Conservation (phyloP, 352 stramenopile genomes). For the Phytophthora ohioensis region DNA sequence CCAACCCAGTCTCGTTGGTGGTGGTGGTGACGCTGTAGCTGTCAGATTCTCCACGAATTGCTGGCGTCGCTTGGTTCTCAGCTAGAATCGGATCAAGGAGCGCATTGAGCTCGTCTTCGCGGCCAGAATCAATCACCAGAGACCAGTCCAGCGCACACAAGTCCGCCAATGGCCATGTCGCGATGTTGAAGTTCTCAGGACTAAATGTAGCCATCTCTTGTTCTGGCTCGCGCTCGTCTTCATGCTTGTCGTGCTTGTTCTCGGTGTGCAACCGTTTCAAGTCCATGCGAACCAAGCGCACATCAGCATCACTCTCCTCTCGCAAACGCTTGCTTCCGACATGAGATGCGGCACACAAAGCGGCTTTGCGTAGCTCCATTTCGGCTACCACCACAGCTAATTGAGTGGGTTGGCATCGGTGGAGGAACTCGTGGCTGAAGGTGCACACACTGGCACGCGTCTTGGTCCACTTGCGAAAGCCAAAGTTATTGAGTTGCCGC, state of each 20-base stretch:
- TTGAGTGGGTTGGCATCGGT: conserved; percentile 49
- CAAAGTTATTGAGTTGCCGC: conserved; percentile 93
- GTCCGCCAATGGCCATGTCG: conserved; percentile 22
- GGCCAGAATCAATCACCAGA: conserved; percentile 30
- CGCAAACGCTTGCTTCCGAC: conserved; percentile 23
- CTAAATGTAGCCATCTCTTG: conserved; percentile 34
- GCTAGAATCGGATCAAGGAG: conserved; percentile 36
- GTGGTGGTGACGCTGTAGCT: not conserved
- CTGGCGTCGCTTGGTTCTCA: conserved; percentile 1
- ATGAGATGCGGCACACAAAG: conserved; percentile 28
- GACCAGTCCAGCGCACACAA: conserved; percentile 40
- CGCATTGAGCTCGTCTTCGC: conserved; percentile 36
- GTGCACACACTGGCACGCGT: conserved; percentile 68
- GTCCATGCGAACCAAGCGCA: conserved; percentile 13
- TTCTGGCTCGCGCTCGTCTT: conserved; percentile 31
- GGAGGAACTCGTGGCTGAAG: conserved; percentile 74
- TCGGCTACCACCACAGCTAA: conserved; percentile 23
- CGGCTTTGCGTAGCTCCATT: conserved; percentile 33
- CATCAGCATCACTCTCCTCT: conserved; percentile 9
- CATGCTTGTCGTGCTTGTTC: conserved; percentile 22
- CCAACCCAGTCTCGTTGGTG: conserved; percentile 2
- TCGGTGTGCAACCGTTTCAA: conserved; percentile 23
- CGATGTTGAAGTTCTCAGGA: conserved; percentile 22
- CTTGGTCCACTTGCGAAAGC: conserved; percentile 88
- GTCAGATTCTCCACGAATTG: not conserved